phyloP scores from a whole-genome alignment of 2,329 filamentous ascomycete species.

The Scytalidium lignicola region DNA sequence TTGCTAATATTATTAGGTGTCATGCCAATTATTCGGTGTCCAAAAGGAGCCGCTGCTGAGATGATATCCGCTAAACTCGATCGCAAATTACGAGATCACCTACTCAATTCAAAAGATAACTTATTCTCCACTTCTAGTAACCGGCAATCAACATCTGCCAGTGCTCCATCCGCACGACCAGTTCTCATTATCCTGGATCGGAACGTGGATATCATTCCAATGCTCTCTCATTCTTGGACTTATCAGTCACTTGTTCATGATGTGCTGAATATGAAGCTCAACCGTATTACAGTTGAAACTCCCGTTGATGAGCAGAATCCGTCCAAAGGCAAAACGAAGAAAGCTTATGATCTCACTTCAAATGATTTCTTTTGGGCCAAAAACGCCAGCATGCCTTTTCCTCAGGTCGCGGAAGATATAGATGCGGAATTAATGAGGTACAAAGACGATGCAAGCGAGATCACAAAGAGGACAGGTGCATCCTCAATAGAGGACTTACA shows the following conservation, averaged over 20 bases:
- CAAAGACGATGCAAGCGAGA: constrained; percentile 89
- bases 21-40: constrained; percentile 92
- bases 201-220: constrained; percentile 91
- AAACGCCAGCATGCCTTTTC: constrained; percentile 86
- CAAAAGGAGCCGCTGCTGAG: constrained; percentile 87
- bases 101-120: constrained; percentile 96
- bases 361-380: constrained; percentile 97
- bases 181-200: constrained; percentile 91
- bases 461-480: constrained; percentile 92
- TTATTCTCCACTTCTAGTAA: constrained; percentile 66
- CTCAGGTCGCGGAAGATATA: constrained; percentile 93
- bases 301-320: constrained; percentile 73
- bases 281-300: constrained; percentile 88
- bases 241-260: constrained; percentile 81
- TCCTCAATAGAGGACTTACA: constrained; percentile 89
- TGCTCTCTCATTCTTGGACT: constrained; percentile 96
- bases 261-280: constrained; percentile 75
- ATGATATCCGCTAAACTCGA: constrained; percentile 93
- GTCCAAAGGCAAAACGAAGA: constrained; percentile 71
- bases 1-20: constrained; percentile 51
- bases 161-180: constrained; percentile 70
- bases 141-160: constrained; percentile 49
- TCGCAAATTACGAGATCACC: constrained; percentile 90
- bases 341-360: constrained; percentile 81
- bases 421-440: constrained; percentile 90